phyloP scores from a whole-genome alignment of 1,139 yeast genomes.

The Saccharomyces pastorianus region DNA sequence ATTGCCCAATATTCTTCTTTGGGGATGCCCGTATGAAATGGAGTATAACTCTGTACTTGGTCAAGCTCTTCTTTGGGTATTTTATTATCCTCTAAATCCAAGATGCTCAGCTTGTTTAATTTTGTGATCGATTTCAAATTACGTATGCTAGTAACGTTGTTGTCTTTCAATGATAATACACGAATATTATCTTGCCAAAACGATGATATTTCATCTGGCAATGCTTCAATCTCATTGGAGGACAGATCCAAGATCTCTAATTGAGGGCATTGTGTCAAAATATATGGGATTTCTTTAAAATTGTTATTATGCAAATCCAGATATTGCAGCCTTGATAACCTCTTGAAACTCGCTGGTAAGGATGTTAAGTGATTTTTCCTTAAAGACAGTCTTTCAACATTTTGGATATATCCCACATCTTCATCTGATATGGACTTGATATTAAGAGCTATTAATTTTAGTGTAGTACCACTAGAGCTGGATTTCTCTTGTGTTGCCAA shows the following conservation, averaged over 20 bases:
- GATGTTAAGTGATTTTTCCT: slow-evolving; percentile 43
- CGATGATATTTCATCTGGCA: slow-evolving; percentile 38
- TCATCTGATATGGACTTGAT: slow-evolving; percentile 27
- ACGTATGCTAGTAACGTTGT: slow-evolving; percentile 51
- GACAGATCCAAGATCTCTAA: slow-evolving; percentile 67
- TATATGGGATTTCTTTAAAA: slow-evolving; percentile 46
- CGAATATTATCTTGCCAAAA: slow-evolving; percentile 38
- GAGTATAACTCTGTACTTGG: slow-evolving; percentile 39
- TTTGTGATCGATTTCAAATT: slow-evolving; percentile 46
- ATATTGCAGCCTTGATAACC: slow-evolving; percentile 45
- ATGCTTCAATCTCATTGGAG: slow-evolving; percentile 41
- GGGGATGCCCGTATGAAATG: slow-evolving; percentile 13
- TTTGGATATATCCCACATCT: slow-evolving; percentile 36
- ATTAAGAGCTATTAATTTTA: slow-evolving; percentile 25
- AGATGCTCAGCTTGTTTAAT: slow-evolving; percentile 48
- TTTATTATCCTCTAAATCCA: slow-evolving; percentile 70
- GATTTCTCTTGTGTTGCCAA: slow-evolving; percentile 15
- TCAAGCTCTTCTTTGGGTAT: slow-evolving; percentile 52
- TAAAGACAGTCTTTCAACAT: slow-evolving; percentile 46
- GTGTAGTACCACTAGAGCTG: slow-evolving; percentile 13
- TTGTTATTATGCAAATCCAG: slow-evolving; percentile 60
- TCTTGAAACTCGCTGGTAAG: slow-evolving; percentile 43
- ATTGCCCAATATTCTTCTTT: slow-evolving; percentile 29
- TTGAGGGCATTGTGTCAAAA: slow-evolving; percentile 36
- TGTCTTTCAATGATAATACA: slow-evolving; percentile 57